Percentiles rank a stretch among this genome's conserved stretches.
These are phyloP conservation scores for Rhizoclosmatium globosum DNA, from an alignment of 192 early-diverging fungal species.

Conservation along the genomic window DNA sequence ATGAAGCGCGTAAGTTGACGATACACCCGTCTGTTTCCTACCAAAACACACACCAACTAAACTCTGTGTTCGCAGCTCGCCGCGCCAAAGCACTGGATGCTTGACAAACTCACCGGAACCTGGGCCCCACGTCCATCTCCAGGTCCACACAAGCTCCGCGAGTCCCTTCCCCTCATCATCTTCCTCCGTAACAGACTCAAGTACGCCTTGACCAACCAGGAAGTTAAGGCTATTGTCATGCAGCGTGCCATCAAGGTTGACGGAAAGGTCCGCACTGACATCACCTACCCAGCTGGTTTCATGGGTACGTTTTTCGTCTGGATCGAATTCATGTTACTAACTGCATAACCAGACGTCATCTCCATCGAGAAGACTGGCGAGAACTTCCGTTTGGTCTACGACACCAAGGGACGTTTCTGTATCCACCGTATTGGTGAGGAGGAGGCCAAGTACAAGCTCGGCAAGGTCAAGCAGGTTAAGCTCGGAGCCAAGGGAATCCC, in stretches of 20 bases:
- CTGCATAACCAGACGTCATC: conserved; percentile 75
- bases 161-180: conserved; percentile 97
- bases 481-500: conserved; percentile 96
- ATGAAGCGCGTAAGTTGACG: conserved; percentile 84
- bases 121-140: conserved; percentile 95
- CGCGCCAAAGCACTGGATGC: conserved; percentile 99
- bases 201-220: conserved; percentile 98
- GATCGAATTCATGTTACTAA: conserved; percentile 24
- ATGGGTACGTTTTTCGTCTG: conserved; percentile 77
- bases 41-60: background rate
- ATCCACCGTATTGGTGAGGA: conserved; percentile 98
- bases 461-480: conserved; percentile 97
- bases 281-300: conserved; percentile 96
- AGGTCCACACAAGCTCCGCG: conserved; percentile 99
- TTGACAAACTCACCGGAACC: conserved; percentile 99
- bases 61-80: conserved; percentile 60
- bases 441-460: conserved; percentile 99
- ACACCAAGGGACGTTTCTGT: conserved; percentile 99
- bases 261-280: conserved; percentile 96
- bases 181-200: conserved; percentile 99
- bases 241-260: conserved; percentile 99
- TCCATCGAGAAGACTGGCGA: conserved; percentile 95
- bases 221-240: conserved; percentile 96
- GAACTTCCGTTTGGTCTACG: conserved; percentile 99
- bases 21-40: background rate